Conservation (phyloP, 2,329 filamentous ascomycete genomes). For the Capronia coronata region DNA sequence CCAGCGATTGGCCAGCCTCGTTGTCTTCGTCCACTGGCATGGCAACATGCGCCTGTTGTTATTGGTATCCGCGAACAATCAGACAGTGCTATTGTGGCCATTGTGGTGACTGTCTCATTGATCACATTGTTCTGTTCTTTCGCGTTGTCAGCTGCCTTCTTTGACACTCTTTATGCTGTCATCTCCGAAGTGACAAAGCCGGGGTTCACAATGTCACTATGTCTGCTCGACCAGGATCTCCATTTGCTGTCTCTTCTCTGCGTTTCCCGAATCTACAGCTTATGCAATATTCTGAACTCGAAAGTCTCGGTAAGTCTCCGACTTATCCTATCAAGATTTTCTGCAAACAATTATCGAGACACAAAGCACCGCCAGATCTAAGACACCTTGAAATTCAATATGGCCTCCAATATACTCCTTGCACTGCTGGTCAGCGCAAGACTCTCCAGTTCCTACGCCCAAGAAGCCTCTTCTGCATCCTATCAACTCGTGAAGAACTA, state of each 20-base stretch:
- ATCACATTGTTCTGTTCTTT: not conserved
- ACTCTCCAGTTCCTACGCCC: not conserved
- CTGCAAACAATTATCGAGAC: not conserved
- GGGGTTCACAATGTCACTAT: not conserved
- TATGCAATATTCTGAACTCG: not conserved
- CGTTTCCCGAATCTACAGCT: not conserved
- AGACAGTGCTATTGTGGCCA: not conserved
- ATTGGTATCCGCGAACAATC: not conserved
- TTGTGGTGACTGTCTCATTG: not conserved
- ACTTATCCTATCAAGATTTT: no score
- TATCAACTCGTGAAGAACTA: constrained; percentile 32
- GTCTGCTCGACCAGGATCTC: not conserved
- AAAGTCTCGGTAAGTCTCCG: not conserved
- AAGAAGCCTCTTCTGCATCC: not conserved
- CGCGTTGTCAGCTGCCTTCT: not conserved
- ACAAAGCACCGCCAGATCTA: not conserved
- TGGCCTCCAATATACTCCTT: not conserved
- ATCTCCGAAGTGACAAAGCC: not conserved
- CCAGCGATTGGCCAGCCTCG: not conserved
- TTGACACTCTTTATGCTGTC: not conserved
- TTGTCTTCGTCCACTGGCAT: not conserved
- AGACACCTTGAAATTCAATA: not conserved
- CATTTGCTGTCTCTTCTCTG: not conserved
- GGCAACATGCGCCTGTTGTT: not conserved
- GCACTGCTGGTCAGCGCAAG: constrained; percentile 1